These are phyloP conservation scores for Dissoconium aciculare DNA, from an alignment of 2,329 filamentous ascomycete species.

Conservation along the genomic window DNA sequence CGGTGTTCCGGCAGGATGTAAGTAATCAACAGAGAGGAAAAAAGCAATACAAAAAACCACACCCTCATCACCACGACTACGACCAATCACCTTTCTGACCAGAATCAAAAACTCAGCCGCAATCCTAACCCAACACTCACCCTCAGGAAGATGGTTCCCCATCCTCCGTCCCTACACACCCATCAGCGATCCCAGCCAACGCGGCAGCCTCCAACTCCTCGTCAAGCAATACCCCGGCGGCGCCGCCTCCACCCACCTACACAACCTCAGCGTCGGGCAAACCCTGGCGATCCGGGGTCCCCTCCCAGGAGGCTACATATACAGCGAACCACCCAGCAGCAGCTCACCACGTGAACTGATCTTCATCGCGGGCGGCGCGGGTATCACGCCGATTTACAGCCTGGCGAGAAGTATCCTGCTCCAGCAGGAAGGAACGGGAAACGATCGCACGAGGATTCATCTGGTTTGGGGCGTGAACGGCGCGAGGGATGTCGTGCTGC, in stretches of 20 bases:
- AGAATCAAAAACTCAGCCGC: slow-evolving; percentile 34
- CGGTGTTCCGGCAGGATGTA: slow-evolving; percentile 20
- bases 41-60: background rate
- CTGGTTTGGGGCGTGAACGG: slow-evolving; percentile 53
- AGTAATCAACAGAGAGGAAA: slow-evolving; percentile 1
- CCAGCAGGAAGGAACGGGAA: too few species aligned
- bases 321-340: slow-evolving; percentile 10
- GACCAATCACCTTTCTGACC: too few species aligned
- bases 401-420: slow-evolving; percentile 26
- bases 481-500: slow-evolving; percentile 46
- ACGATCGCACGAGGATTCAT: slow-evolving; percentile 47
- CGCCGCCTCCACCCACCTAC: slow-evolving; percentile 49
- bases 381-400: slow-evolving; percentile 51
- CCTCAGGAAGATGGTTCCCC: slow-evolving; percentile 42
- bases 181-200: slow-evolving; percentile 40
- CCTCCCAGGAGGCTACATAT: slow-evolving; percentile 26
- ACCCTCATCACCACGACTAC: too few species aligned
- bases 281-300: slow-evolving; percentile 42
- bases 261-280: slow-evolving; percentile 48
- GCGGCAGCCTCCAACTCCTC: slow-evolving; percentile 47
- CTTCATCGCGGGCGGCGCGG: slow-evolving; percentile 55
- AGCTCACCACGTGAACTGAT: slow-evolving; percentile 32
- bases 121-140: slow-evolving; percentile 44
- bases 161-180: slow-evolving; percentile 54
- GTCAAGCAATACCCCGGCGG: slow-evolving; percentile 55